Percentiles rank a stretch among this genome's conserved stretches.
Evolutionary conservation across 2,329 filamentous ascomycete genomes (phyloP).

Genomic region (Diaporthe ilicicola): DNA sequence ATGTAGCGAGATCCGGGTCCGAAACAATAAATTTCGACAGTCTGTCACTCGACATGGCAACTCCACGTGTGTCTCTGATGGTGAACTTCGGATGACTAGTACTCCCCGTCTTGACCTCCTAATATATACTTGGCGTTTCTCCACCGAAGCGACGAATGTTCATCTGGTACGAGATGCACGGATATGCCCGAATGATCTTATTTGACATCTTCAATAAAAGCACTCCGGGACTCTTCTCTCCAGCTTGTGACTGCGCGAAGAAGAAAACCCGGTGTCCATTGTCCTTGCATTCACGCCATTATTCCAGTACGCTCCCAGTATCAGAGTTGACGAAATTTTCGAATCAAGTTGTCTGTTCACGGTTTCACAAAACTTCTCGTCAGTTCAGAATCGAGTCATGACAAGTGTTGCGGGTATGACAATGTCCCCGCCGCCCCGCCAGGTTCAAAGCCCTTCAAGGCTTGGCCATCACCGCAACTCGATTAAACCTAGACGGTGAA

Average conservation of each 20-base stretch:
- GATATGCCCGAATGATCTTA: not conserved
- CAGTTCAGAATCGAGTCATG: slow-evolving; percentile 3
- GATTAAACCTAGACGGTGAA: not conserved
- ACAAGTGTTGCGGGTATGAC: not conserved
- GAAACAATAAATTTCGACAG: not conserved
- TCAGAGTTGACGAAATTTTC: not conserved
- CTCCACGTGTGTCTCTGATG: not conserved
- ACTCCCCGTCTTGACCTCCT: not conserved
- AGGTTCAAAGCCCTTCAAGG: not conserved
- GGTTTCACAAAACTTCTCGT: not conserved
- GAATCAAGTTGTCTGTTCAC: not conserved
- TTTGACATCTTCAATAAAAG: not conserved
- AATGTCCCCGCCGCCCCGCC: slow-evolving; percentile 1
- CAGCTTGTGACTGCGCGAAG: not conserved
- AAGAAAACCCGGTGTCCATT: no score
- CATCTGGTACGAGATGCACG: not conserved
- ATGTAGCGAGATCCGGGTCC: not conserved
- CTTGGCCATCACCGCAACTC: not conserved
- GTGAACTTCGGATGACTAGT: not conserved
- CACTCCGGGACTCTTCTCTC: not conserved
- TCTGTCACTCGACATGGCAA: no score
- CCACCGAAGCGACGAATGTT: not conserved
- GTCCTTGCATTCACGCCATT: not conserved
- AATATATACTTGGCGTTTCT: not conserved
- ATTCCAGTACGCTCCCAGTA: no score